Evolutionary conservation across 495 filamentous ascomycete genomes (phyloP), one percentile per base, ranked within the genome.

Genomic region (Xylona heveae): DNA sequence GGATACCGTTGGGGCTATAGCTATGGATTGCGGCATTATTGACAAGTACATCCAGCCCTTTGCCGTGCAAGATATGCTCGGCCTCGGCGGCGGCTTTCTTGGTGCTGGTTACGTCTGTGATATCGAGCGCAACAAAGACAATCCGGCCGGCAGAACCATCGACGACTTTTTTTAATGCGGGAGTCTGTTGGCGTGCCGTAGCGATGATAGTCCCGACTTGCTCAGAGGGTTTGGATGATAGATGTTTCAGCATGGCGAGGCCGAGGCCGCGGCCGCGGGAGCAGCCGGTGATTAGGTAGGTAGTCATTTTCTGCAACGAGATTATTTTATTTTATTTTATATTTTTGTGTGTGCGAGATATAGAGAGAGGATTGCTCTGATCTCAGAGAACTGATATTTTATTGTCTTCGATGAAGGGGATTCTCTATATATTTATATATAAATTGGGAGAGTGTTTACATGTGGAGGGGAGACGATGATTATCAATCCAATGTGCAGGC

Each of bases 211-310:
- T 46, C 13, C 39, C 31, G 12, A 50, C 46, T 38, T 51, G 30
- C 0, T 52, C 46, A 9, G 37, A n/a, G 2, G 50, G 48, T 10
- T 45, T 38, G 15, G 40, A 12, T 7, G 44, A 33, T 5, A 62
- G 50, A 13, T 51, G 42, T n/a, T n/a, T n/a, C n/a, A n/a, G n/a
- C 1, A 41, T 36, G 21, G 39, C 44, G 6, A 61, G 31, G 10
- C 43, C 51, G 2, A 59, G 45, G 13, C 58, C 58, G 3, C 59
- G 33, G 17, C 57, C 57, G 6, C 53, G 37, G 0, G 51, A 47
- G 19, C 42, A 45, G 30, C 57, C 55, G 24, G 57, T 61, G 39
- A 61, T 49, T 26, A 61, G 48, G 31, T 44, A 50, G 4, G 39
- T 37, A 5, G 47, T 19, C 49, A 52, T 52, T 15, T 18, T 23